Evolutionary conservation across 495 filamentous ascomycete species (phyloP).

Genomic region (Talaromyces thailandensis): DNA sequence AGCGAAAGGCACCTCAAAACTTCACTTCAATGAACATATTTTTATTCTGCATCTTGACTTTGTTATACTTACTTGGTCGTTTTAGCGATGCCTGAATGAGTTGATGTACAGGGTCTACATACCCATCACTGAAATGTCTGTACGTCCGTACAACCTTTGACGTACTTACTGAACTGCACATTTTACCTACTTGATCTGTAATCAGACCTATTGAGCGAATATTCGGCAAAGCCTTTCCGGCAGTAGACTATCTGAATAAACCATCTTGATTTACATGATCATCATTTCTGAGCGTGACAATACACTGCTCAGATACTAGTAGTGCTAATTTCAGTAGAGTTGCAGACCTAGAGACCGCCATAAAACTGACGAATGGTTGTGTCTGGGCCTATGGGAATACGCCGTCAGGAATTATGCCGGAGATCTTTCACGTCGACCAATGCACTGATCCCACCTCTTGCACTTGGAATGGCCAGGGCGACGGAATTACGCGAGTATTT

Average conservation of each 20-base stretch:
- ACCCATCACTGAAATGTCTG: background rate
- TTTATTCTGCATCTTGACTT: background rate
- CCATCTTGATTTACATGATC: no score
- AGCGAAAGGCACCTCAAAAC: background rate
- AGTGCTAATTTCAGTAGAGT: no score
- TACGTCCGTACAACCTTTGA: background rate
- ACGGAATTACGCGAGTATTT: background rate
- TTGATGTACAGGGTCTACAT: background rate
- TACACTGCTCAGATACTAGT: no score
- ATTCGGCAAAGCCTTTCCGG: no score
- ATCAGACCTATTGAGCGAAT: no score
- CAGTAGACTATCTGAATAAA: no score
- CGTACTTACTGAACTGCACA: background rate
- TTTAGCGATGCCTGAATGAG: background rate
- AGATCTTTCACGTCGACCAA: conserved; percentile 24
- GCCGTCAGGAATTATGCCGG: conserved; percentile 37
- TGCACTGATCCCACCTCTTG: conserved; percentile 26
- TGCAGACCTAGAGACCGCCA: conserved; percentile 62
- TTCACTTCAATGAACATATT: conserved; percentile 1
- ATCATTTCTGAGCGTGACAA: background rate
- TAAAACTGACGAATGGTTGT: conserved; percentile 72
- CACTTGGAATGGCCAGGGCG: conserved; percentile 22
- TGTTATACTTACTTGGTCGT: background rate
- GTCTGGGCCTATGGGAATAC: conserved; percentile 60
- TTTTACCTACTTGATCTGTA: background rate